phyloP scores from a whole-genome alignment of 2,329 filamentous ascomycete species.

The Xylaria sp. region DNA sequence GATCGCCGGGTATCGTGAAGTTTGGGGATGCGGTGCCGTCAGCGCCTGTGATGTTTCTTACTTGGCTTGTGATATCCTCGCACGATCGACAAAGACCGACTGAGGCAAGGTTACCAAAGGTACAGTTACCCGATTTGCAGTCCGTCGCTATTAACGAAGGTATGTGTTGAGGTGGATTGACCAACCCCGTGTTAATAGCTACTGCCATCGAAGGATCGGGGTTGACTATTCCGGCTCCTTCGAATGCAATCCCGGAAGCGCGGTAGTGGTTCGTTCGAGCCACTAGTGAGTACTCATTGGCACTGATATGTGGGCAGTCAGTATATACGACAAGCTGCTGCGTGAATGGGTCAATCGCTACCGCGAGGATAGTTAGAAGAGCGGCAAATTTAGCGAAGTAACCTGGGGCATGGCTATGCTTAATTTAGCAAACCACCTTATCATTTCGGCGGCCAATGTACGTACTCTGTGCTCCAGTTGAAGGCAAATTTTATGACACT shows the following conservation, averaged over 20 bases:
- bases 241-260: too few relatives aligned
- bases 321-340: slow-evolving; percentile 24
- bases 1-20: not conserved
- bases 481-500: not conserved
- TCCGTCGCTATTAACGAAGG: slow-evolving; percentile 1
- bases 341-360: slow-evolving; percentile 27
- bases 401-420: not conserved
- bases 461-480: not conserved
- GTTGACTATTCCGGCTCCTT: not conserved
- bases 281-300: not conserved
- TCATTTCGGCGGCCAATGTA: not conserved
- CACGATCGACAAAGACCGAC: not conserved
- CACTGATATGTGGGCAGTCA: too few relatives aligned
- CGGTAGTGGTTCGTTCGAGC: not conserved
- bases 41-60: not conserved
- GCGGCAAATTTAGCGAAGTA: slow-evolving; percentile 25
- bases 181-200: slow-evolving; percentile 10
- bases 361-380: slow-evolving; percentile 22
- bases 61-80: not conserved
- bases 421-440: not conserved
- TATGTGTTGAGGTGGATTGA: slow-evolving; percentile 12
- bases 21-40: not conserved
- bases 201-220: slow-evolving; percentile 8
- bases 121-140: slow-evolving; percentile 20
- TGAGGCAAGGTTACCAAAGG: not conserved